Evolutionary conservation across 345 rosid genomes (phyloP).

Genomic region (Nasturtium officinale): DNA sequence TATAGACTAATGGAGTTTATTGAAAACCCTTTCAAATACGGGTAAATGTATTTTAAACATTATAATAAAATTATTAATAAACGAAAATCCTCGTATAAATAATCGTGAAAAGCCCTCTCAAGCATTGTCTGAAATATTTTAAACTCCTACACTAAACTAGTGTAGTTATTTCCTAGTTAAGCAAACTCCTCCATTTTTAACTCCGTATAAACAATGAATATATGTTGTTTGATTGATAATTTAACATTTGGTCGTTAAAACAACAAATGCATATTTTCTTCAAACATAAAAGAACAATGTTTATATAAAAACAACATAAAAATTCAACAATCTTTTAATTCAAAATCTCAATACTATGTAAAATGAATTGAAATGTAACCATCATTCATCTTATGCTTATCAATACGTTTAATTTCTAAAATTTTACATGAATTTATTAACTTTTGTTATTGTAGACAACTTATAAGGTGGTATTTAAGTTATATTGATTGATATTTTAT

Average conservation of each 20-base stretch:
- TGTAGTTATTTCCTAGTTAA: too few species aligned
- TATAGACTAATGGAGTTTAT: too few species aligned
- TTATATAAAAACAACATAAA: too few species aligned
- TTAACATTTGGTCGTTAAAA: neutral
- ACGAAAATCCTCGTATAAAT: neutral
- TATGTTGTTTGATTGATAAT: neutral
- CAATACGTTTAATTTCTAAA: neutral
- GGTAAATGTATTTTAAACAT: neutral
- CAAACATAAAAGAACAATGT: neutral
- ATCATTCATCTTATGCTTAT: neutral
- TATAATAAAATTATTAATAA: too few species aligned
- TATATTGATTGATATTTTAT: too few species aligned
- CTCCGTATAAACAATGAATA: too few species aligned
- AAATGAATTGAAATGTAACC: neutral
- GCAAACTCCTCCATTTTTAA: too few species aligned
- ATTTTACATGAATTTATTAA: too few species aligned
- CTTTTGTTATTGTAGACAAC: too few species aligned
- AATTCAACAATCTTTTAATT: neutral
- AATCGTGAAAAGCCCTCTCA: neutral
- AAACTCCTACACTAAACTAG: neutral
- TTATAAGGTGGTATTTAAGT: too few species aligned
- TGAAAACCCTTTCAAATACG: neutral
- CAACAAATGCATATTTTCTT: neutral
- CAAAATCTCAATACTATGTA: neutral
- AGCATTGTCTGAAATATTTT: neutral